Percentiles rank a stretch among this genome's conserved stretches.
These are phyloP conservation scores for Lumnitzera littorea DNA, from an alignment of 345 rosid species.

Conservation along the genomic window DNA sequence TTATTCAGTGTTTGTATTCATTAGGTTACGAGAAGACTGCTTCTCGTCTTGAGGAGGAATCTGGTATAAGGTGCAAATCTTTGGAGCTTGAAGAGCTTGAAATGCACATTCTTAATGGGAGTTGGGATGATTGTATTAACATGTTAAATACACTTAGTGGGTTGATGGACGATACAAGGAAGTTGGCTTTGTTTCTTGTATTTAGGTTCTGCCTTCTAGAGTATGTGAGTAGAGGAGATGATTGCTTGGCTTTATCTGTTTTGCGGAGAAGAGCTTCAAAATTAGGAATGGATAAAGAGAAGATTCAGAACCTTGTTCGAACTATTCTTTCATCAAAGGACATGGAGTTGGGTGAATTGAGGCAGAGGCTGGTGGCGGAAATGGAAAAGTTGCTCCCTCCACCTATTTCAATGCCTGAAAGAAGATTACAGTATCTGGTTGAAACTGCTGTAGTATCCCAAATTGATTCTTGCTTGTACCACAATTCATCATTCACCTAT, in stretches of 20 bases:
- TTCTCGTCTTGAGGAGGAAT: conserved; percentile 59
- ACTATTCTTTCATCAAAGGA: conserved; percentile 40
- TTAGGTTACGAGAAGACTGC: conserved; percentile 68
- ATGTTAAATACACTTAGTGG: conserved; percentile 31
- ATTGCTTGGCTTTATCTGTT: conserved; percentile 44
- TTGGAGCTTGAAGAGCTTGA: conserved; percentile 44
- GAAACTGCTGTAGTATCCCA: conserved; percentile 55
- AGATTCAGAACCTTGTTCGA: conserved; percentile 45
- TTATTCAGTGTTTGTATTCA: conserved; percentile 66
- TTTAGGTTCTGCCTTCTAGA: conserved; percentile 64
- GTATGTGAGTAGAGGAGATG: conserved; percentile 49
- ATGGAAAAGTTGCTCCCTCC: conserved; percentile 56
- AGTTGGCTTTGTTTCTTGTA: conserved; percentile 52
- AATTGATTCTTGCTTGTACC: conserved; percentile 64
- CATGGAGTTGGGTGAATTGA: conserved; percentile 35
- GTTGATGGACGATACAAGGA: conserved; percentile 35
- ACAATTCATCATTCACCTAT: conserved; percentile 36
- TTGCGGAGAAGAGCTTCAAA: conserved; percentile 48
- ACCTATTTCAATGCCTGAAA: conserved; percentile 47
- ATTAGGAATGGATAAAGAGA: conserved; percentile 45
- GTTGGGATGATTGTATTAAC: conserved; percentile 59
- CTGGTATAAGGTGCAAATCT: conserved; percentile 42
- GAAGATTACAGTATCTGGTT: conserved; percentile 66
- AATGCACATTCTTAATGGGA: conserved; percentile 46
- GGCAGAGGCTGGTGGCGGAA: conserved; percentile 45